Base-by-base conservation (phyloP, 345 rosid genomes). In the Luvunga scandens region DNA sequence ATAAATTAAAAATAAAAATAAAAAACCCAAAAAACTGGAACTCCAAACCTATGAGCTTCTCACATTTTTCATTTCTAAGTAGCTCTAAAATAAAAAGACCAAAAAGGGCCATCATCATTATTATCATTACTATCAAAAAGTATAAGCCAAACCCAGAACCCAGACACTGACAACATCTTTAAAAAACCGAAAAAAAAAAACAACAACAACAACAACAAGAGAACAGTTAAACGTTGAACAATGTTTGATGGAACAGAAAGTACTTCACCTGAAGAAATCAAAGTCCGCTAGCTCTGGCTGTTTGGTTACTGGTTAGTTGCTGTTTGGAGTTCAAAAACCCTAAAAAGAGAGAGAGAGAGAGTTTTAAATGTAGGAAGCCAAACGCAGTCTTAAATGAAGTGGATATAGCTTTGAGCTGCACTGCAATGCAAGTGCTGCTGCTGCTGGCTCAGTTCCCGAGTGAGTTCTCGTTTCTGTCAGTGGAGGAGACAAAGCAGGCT, bases 381-480 rank as follows among this genome's bases (percentile, higher is more conserved):
- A 74, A 74, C 8, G 56, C 28, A 28, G 50, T 3, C 33, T 66
- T 16, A 2, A 42, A 34, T 18, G 16, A 24, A 53, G 42, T 33
- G 27, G 66, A 24, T 36, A 24, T 36, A 14, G n/a, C 38, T 42
- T 45, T 64, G 5, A 22, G 73, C 65, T 18, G 38, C 62, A 53
- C 18, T 53, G 56, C 50, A 45, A 3, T 3, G 50, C 57, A 50
- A 5, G 56, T 53, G n/a, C 57, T 53, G 57, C 57, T 53, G 6
- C 38, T 42, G 50, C 50, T 45, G n/a, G 50, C 22, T 24, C 78
- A 53, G 65, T 76, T 76, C 55, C 56, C 79, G 55, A 76, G 73
- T 36, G 13, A 56, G 66, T 67, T 73, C 39, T 45, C 31, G 33
- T 31, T 28, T 22, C 27, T 25, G 73, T 36, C 73, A 76, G 79